Conservation (phyloP, 108 stramenopile genomes). For the Schizochytrium sp. region DNA sequence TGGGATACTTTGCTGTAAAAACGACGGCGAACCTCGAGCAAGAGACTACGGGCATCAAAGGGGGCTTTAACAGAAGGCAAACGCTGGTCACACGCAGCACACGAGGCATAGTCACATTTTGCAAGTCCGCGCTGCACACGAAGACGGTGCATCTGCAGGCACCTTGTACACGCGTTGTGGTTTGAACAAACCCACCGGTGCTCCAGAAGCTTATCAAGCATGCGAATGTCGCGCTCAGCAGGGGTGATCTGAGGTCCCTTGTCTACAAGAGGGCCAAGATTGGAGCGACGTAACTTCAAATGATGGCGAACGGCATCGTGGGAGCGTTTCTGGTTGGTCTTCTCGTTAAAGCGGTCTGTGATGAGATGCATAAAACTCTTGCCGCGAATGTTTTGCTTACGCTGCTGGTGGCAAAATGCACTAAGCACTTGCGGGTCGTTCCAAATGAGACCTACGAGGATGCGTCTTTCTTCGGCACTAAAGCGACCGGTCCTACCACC, state of each 20-base stretch:
- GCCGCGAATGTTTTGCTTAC: constrained; percentile 55
- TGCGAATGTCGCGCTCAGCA: constrained; percentile 10
- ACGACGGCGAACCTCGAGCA: constrained; percentile 39
- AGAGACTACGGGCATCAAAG: constrained; percentile 17
- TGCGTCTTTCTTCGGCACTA: constrained; percentile 30
- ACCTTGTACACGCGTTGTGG: constrained; percentile 22
- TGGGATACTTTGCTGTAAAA: constrained; percentile 52
- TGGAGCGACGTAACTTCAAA: constrained; percentile 39
- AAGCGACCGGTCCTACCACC: constrained; percentile 45
- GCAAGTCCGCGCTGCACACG: constrained; percentile 56
- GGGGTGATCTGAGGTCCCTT: constrained; percentile 1
- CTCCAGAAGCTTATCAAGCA: constrained; percentile 61
- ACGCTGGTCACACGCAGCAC: constrained; percentile 8
- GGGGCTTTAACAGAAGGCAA: constrained; percentile 25
- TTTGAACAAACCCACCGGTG: constrained; percentile 54
- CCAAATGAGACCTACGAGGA: constrained; percentile 51
- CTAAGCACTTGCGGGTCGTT: constrained; percentile 10
- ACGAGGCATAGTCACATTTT: constrained; percentile 18
- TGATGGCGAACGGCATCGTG: constrained; percentile 59
- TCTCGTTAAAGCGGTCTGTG: constrained; percentile 47
- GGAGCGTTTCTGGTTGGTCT: constrained; percentile 54
- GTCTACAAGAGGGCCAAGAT: constrained; percentile 32
- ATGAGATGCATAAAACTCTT: constrained; percentile 61
- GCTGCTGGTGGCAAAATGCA: constrained; percentile 58
- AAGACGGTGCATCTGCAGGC: constrained; percentile 54